Evolutionary conservation across 139 green algal species (phyloP).

Genomic region (Auxenochlorella pyrenoidosa): DNA sequence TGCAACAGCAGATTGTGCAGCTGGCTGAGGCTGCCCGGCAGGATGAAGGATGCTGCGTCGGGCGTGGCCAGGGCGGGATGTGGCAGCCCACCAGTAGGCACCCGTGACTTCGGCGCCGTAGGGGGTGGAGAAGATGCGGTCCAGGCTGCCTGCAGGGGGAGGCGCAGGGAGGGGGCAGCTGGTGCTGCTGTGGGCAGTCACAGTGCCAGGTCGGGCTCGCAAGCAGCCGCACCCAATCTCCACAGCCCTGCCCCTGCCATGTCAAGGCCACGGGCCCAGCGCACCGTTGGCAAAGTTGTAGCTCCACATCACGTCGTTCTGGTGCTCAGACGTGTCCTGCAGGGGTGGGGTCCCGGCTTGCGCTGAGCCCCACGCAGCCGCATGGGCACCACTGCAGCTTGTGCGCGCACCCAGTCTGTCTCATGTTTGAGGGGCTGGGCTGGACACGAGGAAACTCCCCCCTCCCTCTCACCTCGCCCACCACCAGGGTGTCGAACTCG

Average conservation of each 20-base stretch:
- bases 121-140: slow-evolving; percentile 58
- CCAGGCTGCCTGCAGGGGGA: slow-evolving; percentile 20
- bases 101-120: slow-evolving; percentile 57
- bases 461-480: slow-evolving; percentile 47
- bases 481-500: slow-evolving; percentile 42
- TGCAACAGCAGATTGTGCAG: too few relatives aligned
- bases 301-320: slow-evolving; percentile 63
- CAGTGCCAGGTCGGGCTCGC: too few relatives aligned
- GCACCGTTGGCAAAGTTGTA: neutral
- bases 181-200: neutral
- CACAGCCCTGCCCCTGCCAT: neutral
- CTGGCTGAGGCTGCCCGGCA: too few relatives aligned
- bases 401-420: too few relatives aligned
- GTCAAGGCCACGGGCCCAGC: neutral
- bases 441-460: too few relatives aligned
- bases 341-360: neutral
- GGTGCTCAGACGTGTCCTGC: slow-evolving; percentile 48
- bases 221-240: neutral
- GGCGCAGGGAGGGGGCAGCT: neutral
- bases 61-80: too few relatives aligned
- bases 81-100: neutral
- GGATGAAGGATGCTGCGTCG: too few relatives aligned
- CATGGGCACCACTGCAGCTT: too few relatives aligned
- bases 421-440: too few relatives aligned
- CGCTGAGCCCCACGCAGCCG: too few relatives aligned